phyloP scores from a whole-genome alignment of 495 filamentous ascomycete genomes.

The Hyaloscypha finlandica region DNA sequence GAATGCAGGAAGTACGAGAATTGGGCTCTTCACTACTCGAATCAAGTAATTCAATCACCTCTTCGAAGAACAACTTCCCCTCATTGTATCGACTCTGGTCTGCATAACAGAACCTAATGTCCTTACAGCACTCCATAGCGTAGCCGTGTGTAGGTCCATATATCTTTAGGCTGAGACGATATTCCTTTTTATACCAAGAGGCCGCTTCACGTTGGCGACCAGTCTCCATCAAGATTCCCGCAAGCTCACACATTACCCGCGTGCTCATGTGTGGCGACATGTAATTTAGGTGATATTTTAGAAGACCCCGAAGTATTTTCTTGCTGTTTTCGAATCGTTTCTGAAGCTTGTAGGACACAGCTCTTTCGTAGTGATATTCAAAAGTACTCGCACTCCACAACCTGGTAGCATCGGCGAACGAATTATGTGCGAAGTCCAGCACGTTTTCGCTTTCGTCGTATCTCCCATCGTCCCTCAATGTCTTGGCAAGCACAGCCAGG shows the following conservation, averaged over 20 bases:
- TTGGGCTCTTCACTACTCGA: background rate
- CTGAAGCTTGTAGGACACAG: background rate
- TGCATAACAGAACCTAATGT: background rate
- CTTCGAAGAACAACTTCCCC: conserved; percentile 1
- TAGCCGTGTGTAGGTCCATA: background rate
- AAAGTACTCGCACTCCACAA: background rate
- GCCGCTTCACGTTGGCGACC: background rate
- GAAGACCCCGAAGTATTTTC: conserved; percentile 1
- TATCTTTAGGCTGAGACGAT: background rate
- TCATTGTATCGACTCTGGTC: conserved; percentile 4
- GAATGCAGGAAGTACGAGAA: conserved; percentile 3
- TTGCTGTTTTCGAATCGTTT: background rate
- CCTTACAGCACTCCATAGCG: background rate
- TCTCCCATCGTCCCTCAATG: background rate
- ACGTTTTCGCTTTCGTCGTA: conserved; percentile 1
- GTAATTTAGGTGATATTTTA: background rate
- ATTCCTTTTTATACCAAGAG: background rate
- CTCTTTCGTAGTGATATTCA: background rate
- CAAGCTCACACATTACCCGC: background rate
- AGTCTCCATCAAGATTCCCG: background rate
- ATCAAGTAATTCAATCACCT: background rate
- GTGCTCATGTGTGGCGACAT: background rate
- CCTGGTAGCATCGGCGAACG: background rate
- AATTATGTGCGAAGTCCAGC: background rate
- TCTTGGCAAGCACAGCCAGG: background rate